Evolutionary conservation across 164 flowering plant genomes (phyloP), one percentile per base, ranked within the genome.

Genomic region (Magnolia kwangsiensis): DNA sequence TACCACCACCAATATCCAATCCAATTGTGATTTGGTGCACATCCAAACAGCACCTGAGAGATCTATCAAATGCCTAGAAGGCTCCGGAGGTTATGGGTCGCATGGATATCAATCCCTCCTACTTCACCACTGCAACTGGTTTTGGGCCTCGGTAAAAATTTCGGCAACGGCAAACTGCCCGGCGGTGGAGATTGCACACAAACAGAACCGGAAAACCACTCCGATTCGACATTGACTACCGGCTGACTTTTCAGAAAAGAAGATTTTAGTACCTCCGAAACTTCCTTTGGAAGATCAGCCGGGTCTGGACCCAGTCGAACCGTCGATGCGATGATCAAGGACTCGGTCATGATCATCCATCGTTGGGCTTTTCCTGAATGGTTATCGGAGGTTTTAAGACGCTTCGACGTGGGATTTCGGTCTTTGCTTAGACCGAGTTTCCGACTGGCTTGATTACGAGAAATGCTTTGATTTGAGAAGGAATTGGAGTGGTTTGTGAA

Each of bases 121-220:
- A 14, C 71, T 31, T 68, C 71, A 16, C 61, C 10, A 16, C 31
- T 31, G 71, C 71, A 68, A 31, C 71, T 16, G 21, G 2, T 31
- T 37, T 68, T 68, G 8, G 29, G 71, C 8, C 19, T 37, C 50
- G 1, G 13, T 4, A 21, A 29, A 37, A 68, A 68, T 14, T 68
- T 68, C 0, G 71, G 71, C 51, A 68, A 37, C 4, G 71, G 71
- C 50, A 68, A 68, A 31, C 71, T 68, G 50, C 51, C 16, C 45
- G 71, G 71, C 2, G 29, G 49, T 1, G 71, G 71, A 16, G 71
- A 68, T 29, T 31, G 11, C 29, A 45, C 37, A 68, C 71, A 68
- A 31, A 68, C 71, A 29, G 71, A 68, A 29, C 71, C 71, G 9
- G 71, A 68, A 16, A 68, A 68, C 45, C 45, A 24, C 23, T 68